Conservation (phyloP, 2,329 filamentous ascomycete genomes). For the Ceratocystis alfenasii region DNA sequence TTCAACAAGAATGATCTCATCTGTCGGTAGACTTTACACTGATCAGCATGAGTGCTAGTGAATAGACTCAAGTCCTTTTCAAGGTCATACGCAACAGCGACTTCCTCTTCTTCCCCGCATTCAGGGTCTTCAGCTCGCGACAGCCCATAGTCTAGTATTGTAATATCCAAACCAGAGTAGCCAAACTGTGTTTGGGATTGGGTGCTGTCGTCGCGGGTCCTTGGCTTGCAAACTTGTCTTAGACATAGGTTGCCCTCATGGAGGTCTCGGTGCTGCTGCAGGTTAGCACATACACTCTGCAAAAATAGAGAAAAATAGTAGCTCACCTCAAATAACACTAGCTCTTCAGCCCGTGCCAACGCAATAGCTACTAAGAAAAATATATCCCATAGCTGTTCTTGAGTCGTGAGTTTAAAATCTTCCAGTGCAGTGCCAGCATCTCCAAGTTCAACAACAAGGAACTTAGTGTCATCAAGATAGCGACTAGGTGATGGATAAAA, state of each 20-base stretch:
- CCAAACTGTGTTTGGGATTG: constrained; percentile 34
- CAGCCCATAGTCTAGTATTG: constrained; percentile 53
- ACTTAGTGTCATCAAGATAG: constrained; percentile 46
- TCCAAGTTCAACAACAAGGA: constrained; percentile 51
- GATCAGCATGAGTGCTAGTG: constrained; percentile 46
- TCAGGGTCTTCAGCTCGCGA: constrained; percentile 43
- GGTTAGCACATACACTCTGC: constrained; percentile 17
- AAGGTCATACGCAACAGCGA: constrained; percentile 44
- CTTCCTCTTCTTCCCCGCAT: constrained; percentile 29
- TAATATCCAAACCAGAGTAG: constrained; percentile 50
- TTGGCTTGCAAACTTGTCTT: constrained; percentile 32
- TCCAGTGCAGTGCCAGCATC: constrained; percentile 51
- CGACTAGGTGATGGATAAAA: constrained; percentile 51
- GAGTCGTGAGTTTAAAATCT: constrained; percentile 39
- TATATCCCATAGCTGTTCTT: constrained; percentile 49
- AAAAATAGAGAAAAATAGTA: not conserved
- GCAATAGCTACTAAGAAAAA: constrained; percentile 50
- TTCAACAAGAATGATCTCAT: constrained; percentile 47
- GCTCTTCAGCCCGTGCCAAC: constrained; percentile 46
- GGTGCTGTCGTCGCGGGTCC: not conserved
- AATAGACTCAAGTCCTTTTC: constrained; percentile 50
- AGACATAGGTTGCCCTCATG: constrained; percentile 56
- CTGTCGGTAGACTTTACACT: constrained; percentile 51
- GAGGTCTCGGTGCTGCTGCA: constrained; percentile 47
- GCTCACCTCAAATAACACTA: constrained; percentile 48